phyloP scores from a whole-genome alignment of 1,139 yeast species.

The Candida sanyaensis region DNA sequence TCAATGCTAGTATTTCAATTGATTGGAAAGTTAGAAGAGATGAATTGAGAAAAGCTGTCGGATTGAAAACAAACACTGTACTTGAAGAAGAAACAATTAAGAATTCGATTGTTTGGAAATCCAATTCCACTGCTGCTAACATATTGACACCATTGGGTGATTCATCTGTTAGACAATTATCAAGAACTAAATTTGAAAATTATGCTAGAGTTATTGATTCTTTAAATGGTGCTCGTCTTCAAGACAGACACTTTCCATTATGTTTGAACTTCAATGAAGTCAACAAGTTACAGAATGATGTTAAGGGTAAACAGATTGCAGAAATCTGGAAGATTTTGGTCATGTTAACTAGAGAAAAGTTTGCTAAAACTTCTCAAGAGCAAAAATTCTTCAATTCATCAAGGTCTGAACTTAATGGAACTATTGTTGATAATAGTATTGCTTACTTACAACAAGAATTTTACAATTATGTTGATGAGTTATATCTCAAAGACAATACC shows the following conservation, averaged over 20 bases:
- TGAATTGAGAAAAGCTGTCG: constrained; percentile 70
- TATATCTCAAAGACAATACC: constrained; percentile 62
- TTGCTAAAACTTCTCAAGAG: constrained; percentile 40
- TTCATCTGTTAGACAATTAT: constrained; percentile 32
- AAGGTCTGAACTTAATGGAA: constrained; percentile 41
- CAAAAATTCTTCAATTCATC: constrained; percentile 46
- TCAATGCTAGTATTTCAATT: constrained; percentile 68
- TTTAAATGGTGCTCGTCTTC: constrained; percentile 69
- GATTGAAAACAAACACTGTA: constrained; percentile 27
- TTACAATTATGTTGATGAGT: constrained; percentile 68
- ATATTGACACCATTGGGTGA: constrained; percentile 34
- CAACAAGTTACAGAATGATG: constrained; percentile 50
- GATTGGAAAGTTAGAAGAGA: constrained; percentile 85
- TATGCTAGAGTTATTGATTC: constrained; percentile 72
- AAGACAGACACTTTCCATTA: constrained; percentile 49
- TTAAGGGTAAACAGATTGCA: constrained; percentile 61
- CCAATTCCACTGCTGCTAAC: constrained; percentile 36
- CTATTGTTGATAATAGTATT: constrained; percentile 59
- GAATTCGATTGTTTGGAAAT: constrained; percentile 35
- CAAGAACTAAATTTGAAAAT: constrained; percentile 65
- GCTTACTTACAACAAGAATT: constrained; percentile 74
- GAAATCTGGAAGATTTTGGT: constrained; percentile 66
- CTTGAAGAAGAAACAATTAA: constrained; percentile 19
- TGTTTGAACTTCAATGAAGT: constrained; percentile 56
- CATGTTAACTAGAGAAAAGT: constrained; percentile 39